Evolutionary conservation across 1,139 yeast species (phyloP).

Genomic region (Zhuliangozyma blackwelliae): DNA sequence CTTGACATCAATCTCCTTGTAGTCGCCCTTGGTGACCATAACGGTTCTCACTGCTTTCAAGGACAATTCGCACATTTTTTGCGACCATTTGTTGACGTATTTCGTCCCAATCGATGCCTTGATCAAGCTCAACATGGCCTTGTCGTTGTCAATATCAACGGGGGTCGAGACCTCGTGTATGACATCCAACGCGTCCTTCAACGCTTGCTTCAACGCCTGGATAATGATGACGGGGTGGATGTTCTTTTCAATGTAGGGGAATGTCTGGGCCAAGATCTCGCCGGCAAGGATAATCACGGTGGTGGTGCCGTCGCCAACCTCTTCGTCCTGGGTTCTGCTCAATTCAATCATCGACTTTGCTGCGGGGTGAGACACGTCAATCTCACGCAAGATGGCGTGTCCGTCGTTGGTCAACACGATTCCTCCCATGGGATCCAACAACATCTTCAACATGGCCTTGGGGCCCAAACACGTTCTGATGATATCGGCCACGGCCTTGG

Average conservation of each 20-base stretch:
- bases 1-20: conserved; percentile 87
- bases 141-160: conserved; percentile 79
- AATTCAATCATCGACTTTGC: conserved; percentile 98
- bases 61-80: conserved; percentile 85
- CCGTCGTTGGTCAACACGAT: conserved; percentile 97
- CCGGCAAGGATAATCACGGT: conserved; percentile 95
- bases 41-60: conserved; percentile 87
- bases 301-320: conserved; percentile 98
- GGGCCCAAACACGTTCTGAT: conserved; percentile 99
- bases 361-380: conserved; percentile 94
- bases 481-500: conserved; percentile 96
- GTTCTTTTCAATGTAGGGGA: conserved; percentile 88
- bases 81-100: conserved; percentile 88
- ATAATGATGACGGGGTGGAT: conserved; percentile 96
- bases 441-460: conserved; percentile 97
- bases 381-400: conserved; percentile 85
- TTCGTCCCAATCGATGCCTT: conserved; percentile 95
- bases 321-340: conserved; percentile 97
- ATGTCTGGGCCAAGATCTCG: conserved; percentile 91
- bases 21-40: conserved; percentile 58
- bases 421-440: conserved; percentile 98
- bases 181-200: conserved; percentile 84
- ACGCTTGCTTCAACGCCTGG: conserved; percentile 88
- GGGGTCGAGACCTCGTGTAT: conserved; percentile 82
- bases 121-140: conserved; percentile 82